Percentiles rank a stretch among this genome's conserved stretches.
Conservation (phyloP, 495 filamentous ascomycete genomes). For the Tuber melanosporum region DNA sequence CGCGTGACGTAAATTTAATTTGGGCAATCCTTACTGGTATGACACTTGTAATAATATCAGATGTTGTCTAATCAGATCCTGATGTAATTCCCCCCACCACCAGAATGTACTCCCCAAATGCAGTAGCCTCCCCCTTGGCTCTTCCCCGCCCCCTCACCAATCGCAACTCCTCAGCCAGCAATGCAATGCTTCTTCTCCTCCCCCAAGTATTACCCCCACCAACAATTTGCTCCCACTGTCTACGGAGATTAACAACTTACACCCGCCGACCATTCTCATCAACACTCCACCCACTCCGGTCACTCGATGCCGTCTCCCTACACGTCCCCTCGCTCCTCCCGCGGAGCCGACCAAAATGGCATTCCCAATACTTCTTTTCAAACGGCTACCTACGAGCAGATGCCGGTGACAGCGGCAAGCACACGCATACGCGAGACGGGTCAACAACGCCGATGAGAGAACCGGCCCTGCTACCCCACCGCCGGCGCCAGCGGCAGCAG, state of each 20-base stretch:
- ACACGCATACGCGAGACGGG: not conserved
- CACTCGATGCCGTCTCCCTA: conserved; percentile 4
- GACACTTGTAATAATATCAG: not conserved
- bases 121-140: not conserved
- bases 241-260: conserved; percentile 11
- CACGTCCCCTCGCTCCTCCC: not conserved
- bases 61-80: not conserved
- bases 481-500: conserved; percentile 23
- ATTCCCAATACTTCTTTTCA: conserved; percentile 31
- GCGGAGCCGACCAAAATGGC: conserved; percentile 14
- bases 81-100: not conserved
- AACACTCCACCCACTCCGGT: not conserved
- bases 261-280: conserved; percentile 5
- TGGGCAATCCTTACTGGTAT: not conserved
- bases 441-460: not conserved
- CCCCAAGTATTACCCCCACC: conserved; percentile 11
- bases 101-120: not conserved
- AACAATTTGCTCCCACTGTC: conserved; percentile 23
- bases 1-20: not conserved
- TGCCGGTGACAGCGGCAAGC: not conserved
- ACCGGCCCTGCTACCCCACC: conserved; percentile 28
- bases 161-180: not conserved
- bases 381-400: conserved; percentile 22
- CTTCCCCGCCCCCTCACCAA: not conserved
- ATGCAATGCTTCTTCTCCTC: conserved; percentile 25